These are phyloP conservation scores for Astragalus glycyphyllos DNA, from an alignment of 306 rosid genomes.

Conservation along the genomic window DNA sequence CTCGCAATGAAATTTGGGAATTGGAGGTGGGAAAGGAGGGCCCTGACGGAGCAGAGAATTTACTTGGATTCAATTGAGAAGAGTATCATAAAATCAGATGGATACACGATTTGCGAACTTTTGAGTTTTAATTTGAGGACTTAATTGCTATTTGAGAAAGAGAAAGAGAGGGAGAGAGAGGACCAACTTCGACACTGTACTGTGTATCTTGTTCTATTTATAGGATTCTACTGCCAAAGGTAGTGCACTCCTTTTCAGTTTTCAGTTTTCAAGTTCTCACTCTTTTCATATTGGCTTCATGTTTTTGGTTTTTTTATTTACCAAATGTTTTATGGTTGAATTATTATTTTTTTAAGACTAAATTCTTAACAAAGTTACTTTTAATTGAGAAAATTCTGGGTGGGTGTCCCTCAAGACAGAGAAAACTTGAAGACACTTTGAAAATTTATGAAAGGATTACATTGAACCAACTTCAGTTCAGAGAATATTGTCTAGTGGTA, in stretches of 20 bases:
- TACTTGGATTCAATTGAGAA: neutral
- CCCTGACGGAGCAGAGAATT: neutral
- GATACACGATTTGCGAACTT: neutral
- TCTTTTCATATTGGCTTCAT: no score
- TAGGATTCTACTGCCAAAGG: slow-evolving; percentile 35
- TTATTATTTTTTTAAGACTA: no score
- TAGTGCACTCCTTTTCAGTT: neutral
- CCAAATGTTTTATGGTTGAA: no score
- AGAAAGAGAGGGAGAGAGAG: neutral
- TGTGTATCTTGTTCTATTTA: neutral
- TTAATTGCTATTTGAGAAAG: neutral
- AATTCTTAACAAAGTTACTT: no score
- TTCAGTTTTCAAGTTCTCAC: neutral
- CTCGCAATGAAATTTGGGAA: neutral
- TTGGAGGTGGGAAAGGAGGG: neutral
- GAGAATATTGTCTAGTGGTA: no score
- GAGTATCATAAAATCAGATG: neutral
- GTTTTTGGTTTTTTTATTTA: no score
- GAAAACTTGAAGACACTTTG: no score
- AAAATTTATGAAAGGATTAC: no score
- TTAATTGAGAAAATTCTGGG: no score
- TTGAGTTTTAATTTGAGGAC: neutral
- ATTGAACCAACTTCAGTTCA: no score
- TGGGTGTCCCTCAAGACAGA: no score
- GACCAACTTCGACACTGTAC: neutral